Evolutionary conservation across 1,284 basidiomycete species (phyloP).

Genomic region (Inonotus obliquus): DNA sequence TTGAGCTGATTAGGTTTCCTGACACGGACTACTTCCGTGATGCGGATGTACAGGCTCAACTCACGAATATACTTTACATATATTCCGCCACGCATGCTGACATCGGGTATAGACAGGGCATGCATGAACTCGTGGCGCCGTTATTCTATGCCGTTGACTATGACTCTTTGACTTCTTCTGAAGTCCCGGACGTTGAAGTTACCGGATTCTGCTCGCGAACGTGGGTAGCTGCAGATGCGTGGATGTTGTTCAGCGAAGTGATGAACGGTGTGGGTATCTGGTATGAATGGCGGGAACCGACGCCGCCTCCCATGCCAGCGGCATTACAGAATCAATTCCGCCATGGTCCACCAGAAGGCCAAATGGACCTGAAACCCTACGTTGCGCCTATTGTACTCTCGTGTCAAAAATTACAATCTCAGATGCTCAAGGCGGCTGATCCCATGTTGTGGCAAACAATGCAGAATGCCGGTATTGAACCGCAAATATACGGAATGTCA

Average conservation of each 20-base stretch:
- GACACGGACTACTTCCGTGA: slow-evolving; percentile 86
- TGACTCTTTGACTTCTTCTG: slow-evolving; percentile 55
- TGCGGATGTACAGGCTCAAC: slow-evolving; percentile 65
- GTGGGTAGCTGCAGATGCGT: slow-evolving; percentile 81
- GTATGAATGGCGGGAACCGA: slow-evolving; percentile 84
- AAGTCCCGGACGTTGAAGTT: slow-evolving; percentile 31
- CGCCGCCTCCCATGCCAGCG: slow-evolving; percentile 24
- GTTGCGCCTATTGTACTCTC: slow-evolving; percentile 78
- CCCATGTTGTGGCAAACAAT: slow-evolving; percentile 75
- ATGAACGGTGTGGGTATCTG: slow-evolving; percentile 76
- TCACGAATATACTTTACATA: slow-evolving; percentile 83
- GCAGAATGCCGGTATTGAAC: slow-evolving; percentile 79
- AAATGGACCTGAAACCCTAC: slow-evolving; percentile 52
- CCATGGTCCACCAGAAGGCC: slow-evolving; percentile 33
- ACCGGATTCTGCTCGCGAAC: slow-evolving; percentile 59
- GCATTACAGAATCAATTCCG: slow-evolving; percentile 10
- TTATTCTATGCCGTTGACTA: slow-evolving; percentile 78
- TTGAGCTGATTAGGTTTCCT: slow-evolving; percentile 59
- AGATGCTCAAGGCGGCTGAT: slow-evolving; percentile 72
- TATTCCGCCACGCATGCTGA: slow-evolving; percentile 72
- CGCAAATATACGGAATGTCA: slow-evolving; percentile 92
- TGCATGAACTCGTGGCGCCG: slow-evolving; percentile 92
- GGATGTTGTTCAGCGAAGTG: slow-evolving; percentile 70
- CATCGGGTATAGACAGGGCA: slow-evolving; percentile 90
- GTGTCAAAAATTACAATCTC: slow-evolving; percentile 74